Base-by-base conservation (phyloP, 495 filamentous ascomycete genomes). In the Podospora sp. region DNA sequence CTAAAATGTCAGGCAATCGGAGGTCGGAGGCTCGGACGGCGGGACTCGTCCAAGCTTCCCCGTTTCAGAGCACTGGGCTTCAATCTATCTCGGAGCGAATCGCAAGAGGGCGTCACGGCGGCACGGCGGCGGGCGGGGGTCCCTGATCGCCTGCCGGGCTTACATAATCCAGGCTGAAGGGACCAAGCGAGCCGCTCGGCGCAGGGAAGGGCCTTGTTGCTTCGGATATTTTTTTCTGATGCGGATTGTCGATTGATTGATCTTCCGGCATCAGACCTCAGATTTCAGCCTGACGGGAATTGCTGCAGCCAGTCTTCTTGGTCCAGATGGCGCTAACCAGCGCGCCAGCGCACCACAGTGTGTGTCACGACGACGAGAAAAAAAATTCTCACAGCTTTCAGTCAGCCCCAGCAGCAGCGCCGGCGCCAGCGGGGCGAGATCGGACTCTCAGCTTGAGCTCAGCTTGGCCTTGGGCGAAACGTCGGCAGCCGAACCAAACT, bases 1-100 rank as follows among this genome's bases (percentile, higher is more conserved):
- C 20, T 51, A 40, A 55, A 52, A 20, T 21, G 25, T 6, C 60
- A 20, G 25, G 7, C 25, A 29, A 24, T 33, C 22, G 18, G 40
- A 55, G 25, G 16, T 53, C 16, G 20, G 16, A 27, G 20, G 27
- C 40, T 35, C 20, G 24, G 25, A 52, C 25, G 33, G 46, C 25
- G n/a, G 25, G 6, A 11, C 16, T n/a, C n/a, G n/a, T n/a, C n/a
- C n/a, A n/a, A n/a, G n/a, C n/a, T n/a, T n/a, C n/a, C n/a, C 40
- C 62, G 62, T 63, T 63, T 63, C 62, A 63, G 49, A 63, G 51
- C 21, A 55, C 57, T 60, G 57, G 57, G 29, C 29, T 60, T 36
- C 57, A 46, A 60, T 60, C 57, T 60, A 60, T 60, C 24, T 21
- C 26, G 20, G 57, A 22, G 29, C 57, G 57, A 60, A 60, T 60